Percentiles rank a stretch among this genome's conserved stretches.
These are phyloP conservation scores for Pseudogymnoascus sp. DNA, from an alignment of 2,329 filamentous ascomycete species.

Conservation along the genomic window DNA sequence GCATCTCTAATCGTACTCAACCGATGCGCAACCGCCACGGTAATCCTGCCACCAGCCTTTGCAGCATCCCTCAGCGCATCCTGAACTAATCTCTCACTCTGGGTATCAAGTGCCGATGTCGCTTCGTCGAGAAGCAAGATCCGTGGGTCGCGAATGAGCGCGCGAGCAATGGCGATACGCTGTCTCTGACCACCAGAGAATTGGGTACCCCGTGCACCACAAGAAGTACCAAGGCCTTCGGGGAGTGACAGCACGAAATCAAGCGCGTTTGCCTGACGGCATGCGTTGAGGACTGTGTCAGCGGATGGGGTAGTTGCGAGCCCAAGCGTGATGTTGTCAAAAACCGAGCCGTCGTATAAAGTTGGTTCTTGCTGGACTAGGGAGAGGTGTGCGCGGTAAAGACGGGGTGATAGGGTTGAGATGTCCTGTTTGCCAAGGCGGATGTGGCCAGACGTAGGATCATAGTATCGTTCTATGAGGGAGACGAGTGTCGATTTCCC, in stretches of 20 bases:
- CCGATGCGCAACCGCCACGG: slow-evolving; percentile 64
- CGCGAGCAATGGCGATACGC: slow-evolving; percentile 71
- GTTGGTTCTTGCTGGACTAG: slow-evolving; percentile 51
- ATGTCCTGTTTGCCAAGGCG: slow-evolving; percentile 36
- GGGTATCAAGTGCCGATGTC: slow-evolving; percentile 69
- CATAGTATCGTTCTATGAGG: slow-evolving; percentile 45
- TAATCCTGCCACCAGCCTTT: not conserved
- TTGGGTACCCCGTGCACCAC: slow-evolving; percentile 68
- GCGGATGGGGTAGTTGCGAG: slow-evolving; percentile 39
- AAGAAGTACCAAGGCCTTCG: slow-evolving; percentile 59
- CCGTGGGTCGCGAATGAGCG: slow-evolving; percentile 61
- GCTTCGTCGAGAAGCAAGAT: slow-evolving; percentile 82
- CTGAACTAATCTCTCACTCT: slow-evolving; percentile 38
- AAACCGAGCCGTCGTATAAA: slow-evolving; percentile 49
- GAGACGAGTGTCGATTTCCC: slow-evolving; percentile 57
- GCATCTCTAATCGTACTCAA: slow-evolving; percentile 93
- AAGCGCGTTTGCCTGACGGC: slow-evolving; percentile 12
- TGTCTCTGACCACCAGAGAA: slow-evolving; percentile 80
- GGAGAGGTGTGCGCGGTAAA: slow-evolving; percentile 49
- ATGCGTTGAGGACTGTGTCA: slow-evolving; percentile 24
- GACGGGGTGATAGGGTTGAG: slow-evolving; percentile 32
- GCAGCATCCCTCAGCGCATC: not conserved
- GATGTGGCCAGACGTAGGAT: slow-evolving; percentile 30
- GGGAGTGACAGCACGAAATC: slow-evolving; percentile 70
- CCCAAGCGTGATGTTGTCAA: slow-evolving; percentile 50